A percentile compares a stretch with the other conserved stretches of the same genome.
These are phyloP conservation scores for Arthrobotrys megalospora DNA, from an alignment of 2,329 filamentous ascomycete genomes.

Conservation along the genomic window DNA sequence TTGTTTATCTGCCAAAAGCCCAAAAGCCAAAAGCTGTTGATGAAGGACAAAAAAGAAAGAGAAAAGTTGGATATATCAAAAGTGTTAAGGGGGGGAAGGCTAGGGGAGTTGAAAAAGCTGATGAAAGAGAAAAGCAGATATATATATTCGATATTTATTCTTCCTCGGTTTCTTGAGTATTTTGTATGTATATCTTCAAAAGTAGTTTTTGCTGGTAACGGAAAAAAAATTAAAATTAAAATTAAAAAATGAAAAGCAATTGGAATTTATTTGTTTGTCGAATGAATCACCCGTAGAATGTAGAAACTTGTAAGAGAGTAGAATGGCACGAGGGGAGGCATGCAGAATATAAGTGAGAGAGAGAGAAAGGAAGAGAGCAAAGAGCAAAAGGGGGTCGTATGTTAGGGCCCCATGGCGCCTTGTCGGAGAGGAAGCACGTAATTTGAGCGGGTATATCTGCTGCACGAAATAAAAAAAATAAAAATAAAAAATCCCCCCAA, in stretches of 20 bases:
- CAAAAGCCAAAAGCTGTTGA: slow-evolving; percentile 50
- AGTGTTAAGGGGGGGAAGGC: not conserved
- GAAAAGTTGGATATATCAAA: slow-evolving; percentile 53
- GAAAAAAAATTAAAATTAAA: too few relatives aligned
- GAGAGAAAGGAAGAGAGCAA: not conserved
- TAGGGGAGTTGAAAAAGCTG: not conserved
- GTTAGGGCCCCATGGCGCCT: slow-evolving; percentile 42
- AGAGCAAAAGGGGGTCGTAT: not conserved
- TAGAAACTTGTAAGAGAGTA: not conserved
- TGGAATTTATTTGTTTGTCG: not conserved
- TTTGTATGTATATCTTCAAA: slow-evolving; percentile 13
- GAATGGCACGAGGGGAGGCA: not conserved
- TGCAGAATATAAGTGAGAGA: not conserved
- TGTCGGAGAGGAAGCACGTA: slow-evolving; percentile 53
- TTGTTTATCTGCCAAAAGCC: slow-evolving; percentile 41
- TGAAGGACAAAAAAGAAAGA: slow-evolving; percentile 22
- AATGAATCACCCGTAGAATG: not conserved
- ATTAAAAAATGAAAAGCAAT: not conserved
- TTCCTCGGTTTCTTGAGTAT: not conserved
- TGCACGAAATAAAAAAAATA: slow-evolving; percentile 1
- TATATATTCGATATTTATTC: slow-evolving; percentile 19
- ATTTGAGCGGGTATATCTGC: slow-evolving; percentile 27
- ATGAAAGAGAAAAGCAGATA: slow-evolving; percentile 46
- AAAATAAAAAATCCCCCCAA: too few relatives aligned
- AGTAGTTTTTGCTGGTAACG: not conserved